Evolutionary conservation across 2,329 filamentous ascomycete species (phyloP).

Genomic region (Monosporascus ibericus): DNA sequence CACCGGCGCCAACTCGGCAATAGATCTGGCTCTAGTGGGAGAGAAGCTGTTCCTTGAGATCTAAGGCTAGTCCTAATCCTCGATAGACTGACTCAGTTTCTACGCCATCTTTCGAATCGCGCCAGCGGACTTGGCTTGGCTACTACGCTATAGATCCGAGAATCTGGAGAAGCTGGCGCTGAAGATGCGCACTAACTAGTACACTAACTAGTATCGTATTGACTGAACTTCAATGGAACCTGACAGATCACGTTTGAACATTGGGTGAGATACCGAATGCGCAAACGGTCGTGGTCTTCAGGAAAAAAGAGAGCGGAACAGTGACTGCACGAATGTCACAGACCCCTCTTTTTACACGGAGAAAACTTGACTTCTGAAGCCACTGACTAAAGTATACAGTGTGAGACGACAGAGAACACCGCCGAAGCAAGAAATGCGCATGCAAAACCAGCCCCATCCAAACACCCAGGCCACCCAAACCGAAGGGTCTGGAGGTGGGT

Average conservation of each 20-base stretch:
- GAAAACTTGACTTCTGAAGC: neutral
- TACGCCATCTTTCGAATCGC: neutral
- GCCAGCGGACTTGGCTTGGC: neutral
- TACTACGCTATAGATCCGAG: neutral
- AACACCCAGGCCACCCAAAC: neutral
- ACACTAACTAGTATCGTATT: neutral
- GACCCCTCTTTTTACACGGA: neutral
- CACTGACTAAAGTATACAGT: neutral
- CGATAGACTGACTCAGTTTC: neutral
- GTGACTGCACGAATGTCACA: too few species aligned
- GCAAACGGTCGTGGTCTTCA: neutral
- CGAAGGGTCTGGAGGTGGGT: neutral
- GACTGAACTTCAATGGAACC: neutral
- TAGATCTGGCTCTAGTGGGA: neutral
- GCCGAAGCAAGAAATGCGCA: neutral
- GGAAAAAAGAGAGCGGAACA: neutral
- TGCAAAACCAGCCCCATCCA: neutral
- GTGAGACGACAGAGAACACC: neutral
- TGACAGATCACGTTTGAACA: neutral
- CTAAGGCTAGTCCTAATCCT: neutral
- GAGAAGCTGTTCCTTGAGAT: neutral
- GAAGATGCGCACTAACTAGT: neutral
- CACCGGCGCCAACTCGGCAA: neutral
- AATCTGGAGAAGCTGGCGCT: slow-evolving; percentile 1
- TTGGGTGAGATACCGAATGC: too few species aligned